These are phyloP conservation scores for Lophiostoma macrostomum DNA, from an alignment of 495 filamentous ascomycete species.

Conservation along the genomic window DNA sequence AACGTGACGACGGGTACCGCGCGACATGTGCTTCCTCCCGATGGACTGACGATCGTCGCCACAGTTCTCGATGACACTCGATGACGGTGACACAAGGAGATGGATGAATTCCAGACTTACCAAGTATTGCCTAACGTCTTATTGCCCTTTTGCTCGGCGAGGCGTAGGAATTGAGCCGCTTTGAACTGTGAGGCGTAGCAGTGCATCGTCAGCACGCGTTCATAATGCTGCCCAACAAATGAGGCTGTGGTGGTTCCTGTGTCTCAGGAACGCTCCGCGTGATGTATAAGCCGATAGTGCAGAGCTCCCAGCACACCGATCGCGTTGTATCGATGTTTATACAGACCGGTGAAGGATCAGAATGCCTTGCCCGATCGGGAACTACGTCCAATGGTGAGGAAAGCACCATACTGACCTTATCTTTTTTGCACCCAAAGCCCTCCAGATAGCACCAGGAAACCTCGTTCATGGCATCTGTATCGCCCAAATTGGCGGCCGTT, in stretches of 20 bases:
- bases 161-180: constrained; percentile 88
- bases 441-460: constrained; percentile 93
- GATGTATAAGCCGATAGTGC: neutral
- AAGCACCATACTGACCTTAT: constrained; percentile 70
- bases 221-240: constrained; percentile 37
- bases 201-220: constrained; percentile 24
- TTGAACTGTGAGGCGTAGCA: constrained; percentile 57
- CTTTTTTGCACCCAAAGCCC: constrained; percentile 91
- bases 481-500: constrained; percentile 91
- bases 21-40: constrained; percentile 7
- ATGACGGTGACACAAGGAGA: constrained; percentile 6
- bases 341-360: constrained; percentile 26
- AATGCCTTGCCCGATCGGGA: neutral
- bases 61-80: constrained; percentile 16
- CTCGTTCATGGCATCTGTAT: constrained; percentile 97
- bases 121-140: constrained; percentile 94
- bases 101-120: constrained; percentile 55
- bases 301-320: constrained; percentile 2
- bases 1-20: constrained; percentile 21
- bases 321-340: neutral
- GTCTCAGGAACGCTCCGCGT: constrained; percentile 28
- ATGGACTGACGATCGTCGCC: constrained; percentile 2
- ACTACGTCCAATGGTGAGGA: constrained; percentile 8
- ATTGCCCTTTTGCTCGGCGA: constrained; percentile 82
- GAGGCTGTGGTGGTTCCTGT: constrained; percentile 30